Evolutionary conservation across 805 yeast genomes (phyloP).

Genomic region (Metschnikowia continentalis): DNA sequence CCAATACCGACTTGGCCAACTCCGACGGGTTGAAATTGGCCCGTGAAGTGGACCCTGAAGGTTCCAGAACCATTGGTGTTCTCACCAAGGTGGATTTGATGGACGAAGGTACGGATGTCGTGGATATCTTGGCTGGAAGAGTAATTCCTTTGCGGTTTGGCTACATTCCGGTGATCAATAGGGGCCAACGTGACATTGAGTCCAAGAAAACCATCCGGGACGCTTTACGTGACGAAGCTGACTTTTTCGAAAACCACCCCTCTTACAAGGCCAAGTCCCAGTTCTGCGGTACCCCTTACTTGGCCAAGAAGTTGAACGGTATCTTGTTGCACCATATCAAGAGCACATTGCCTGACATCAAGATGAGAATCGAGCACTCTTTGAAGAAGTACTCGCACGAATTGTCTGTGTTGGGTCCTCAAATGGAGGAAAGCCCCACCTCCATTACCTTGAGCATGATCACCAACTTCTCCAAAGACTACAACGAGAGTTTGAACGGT

Average conservation of each 20-base stretch:
- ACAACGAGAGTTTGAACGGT: constrained; percentile 87
- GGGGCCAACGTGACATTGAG: constrained; percentile 97
- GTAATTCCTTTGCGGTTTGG: constrained; percentile 94
- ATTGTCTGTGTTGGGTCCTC: constrained; percentile 74
- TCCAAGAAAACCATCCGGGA: constrained; percentile 78
- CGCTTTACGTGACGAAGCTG: constrained; percentile 77
- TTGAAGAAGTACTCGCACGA: constrained; percentile 77
- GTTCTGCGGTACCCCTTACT: constrained; percentile 96
- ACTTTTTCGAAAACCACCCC: constrained; percentile 83
- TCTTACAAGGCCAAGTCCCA: constrained; percentile 90
- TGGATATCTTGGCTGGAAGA: constrained; percentile 91
- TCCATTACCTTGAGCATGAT: constrained; percentile 87
- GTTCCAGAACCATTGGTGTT: constrained; percentile 93
- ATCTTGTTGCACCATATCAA: constrained; percentile 83
- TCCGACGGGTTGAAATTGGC: constrained; percentile 95
- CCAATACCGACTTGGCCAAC: constrained; percentile 95
- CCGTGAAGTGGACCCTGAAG: constrained; percentile 97
- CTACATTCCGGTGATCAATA: constrained; percentile 85
- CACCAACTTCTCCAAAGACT: constrained; percentile 89
- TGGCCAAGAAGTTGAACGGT: constrained; percentile 86
- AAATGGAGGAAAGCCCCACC: constrained; percentile 81
- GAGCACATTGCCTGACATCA: constrained; percentile 74
- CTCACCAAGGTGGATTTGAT: constrained; percentile 92
- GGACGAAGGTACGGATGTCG: constrained; percentile 97
- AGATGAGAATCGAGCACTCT: constrained; percentile 80